Base-by-base conservation (phyloP, 2,329 filamentous ascomycete genomes). In the Microdochium paspali region DNA sequence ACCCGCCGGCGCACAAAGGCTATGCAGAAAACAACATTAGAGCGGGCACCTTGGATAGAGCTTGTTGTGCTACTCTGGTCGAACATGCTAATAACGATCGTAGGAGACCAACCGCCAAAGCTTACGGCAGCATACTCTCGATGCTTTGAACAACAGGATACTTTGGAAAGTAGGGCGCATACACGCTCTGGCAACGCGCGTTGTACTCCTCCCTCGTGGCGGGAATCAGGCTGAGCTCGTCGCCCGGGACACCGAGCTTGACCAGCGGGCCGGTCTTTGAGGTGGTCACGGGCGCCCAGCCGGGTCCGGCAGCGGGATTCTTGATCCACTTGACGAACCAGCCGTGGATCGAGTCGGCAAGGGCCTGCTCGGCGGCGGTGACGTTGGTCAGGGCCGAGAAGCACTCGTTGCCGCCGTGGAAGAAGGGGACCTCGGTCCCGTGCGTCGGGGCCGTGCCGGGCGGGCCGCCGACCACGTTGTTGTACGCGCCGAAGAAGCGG, bases 251-350 rank as follows among this genome's bases (percentile, higher is more conserved):
- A 18, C 65, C 65, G 15, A 68, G 47, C 48, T 62, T 60, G 10
- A 57, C 57, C 21, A 66, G 48, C 2, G 58, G 46, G 3, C 64
- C 63, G 13, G 54, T 56, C 15, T 21, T 21, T n/a, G 48, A 49
- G 2, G 63, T 59, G 1, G 51, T 56, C 12, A 58, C 60, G 25
- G 62, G 62, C 10, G 58, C 56, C 68, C 68, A 71, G 20, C 67
- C 69, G 30, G 69, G 68, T 1, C 67, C 65, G 4, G 62, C 64
- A 24, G 59, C 49, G 0, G 68, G 68, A 51, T 69, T 61, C 58
- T 71, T 71, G 51, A 71, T 68, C 66, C 67, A 71, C 3, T 56
- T 53, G 2, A 71, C 66, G 24, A 71, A 67, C 67, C 67, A 70
- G 44, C 61, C 57, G 44, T 70, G 63, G 25, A 66, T 65, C 10